Evolutionary conservation across 2,329 filamentous ascomycete genomes (phyloP).

Genomic region (Biscogniauxia marginata): DNA sequence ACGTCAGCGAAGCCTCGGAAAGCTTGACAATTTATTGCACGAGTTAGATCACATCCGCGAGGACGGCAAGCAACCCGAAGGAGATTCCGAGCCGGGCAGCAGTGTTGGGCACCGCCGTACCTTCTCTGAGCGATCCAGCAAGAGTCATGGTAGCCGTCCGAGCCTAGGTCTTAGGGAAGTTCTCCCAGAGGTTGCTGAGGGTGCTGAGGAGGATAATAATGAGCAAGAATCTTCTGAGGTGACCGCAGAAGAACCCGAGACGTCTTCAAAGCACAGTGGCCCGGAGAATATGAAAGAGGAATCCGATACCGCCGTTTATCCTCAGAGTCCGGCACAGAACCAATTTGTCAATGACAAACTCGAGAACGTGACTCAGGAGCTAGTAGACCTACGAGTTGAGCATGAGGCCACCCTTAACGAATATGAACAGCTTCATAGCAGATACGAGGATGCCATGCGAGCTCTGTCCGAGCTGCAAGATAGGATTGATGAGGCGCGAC

Average conservation of each 20-base stretch:
- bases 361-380: constrained; percentile 85
- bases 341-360: constrained; percentile 90
- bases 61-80: constrained; percentile 47
- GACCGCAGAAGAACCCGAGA: too few relatives aligned
- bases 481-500: constrained; percentile 73
- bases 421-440: constrained; percentile 76
- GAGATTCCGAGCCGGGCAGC: constrained; percentile 36
- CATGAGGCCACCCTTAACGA: constrained; percentile 83
- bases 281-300: constrained; percentile 4
- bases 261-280: too few relatives aligned
- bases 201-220: constrained; percentile 32
- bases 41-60: constrained; percentile 80
- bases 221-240: constrained; percentile 17
- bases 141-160: constrained; percentile 53
- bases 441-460: constrained; percentile 87
- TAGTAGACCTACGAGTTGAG: constrained; percentile 85
- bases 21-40: constrained; percentile 87
- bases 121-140: constrained; percentile 52
- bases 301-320: constrained; percentile 39
- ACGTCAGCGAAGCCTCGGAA: constrained; percentile 89
- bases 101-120: constrained; percentile 45
- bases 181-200: constrained; percentile 53
- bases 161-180: constrained; percentile 51
- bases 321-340: constrained; percentile 73
- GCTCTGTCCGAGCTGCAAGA: constrained; percentile 84